These are phyloP conservation scores for Trichoderma sp. DNA, from an alignment of 2,329 filamentous ascomycete species.

Conservation along the genomic window DNA sequence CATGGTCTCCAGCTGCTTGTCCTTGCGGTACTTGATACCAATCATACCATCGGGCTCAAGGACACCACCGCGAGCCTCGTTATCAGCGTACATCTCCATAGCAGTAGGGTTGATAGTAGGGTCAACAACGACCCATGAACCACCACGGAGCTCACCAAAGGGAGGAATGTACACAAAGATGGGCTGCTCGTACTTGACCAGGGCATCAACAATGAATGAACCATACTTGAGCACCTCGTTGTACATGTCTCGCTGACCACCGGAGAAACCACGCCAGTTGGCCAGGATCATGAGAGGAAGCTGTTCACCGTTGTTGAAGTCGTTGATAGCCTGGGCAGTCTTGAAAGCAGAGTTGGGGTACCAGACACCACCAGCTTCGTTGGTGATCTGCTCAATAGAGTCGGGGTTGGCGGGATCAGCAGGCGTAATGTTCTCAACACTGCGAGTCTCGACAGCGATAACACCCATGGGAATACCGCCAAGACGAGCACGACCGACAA, in stretches of 20 bases:
- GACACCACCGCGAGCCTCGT: constrained; percentile 92
- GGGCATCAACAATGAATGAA: constrained; percentile 96
- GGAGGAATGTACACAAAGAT: constrained; percentile 99
- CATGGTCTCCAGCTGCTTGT: constrained; percentile 98
- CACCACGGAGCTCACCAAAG: constrained; percentile 93
- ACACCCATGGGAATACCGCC: constrained; percentile 98
- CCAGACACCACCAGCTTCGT: constrained; percentile 98
- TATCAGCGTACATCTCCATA: constrained; percentile 99
- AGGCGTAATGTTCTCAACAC: constrained; percentile 93
- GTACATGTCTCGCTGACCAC: constrained; percentile 99
- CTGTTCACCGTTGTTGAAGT: constrained; percentile 99
- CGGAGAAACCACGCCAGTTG: constrained; percentile 99
- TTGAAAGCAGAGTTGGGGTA: constrained; percentile 99
- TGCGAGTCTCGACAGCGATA: constrained; percentile 92
- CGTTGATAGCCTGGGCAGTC: constrained; percentile 96
- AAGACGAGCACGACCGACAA: constrained; percentile 92
- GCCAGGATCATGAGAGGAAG: constrained; percentile 97
- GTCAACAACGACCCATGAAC: constrained; percentile 98
- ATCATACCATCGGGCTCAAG: constrained; percentile 97
- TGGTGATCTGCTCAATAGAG: constrained; percentile 91
- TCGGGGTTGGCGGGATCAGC: constrained; percentile 97
- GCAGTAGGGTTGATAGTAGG: constrained; percentile 93
- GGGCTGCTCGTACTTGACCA: constrained; percentile 97
- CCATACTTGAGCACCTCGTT: constrained; percentile 99
- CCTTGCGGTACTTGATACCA: constrained; percentile 96